Base-by-base conservation (phyloP, 495 filamentous ascomycete genomes). In the Hypoxylon crocopeplum region DNA sequence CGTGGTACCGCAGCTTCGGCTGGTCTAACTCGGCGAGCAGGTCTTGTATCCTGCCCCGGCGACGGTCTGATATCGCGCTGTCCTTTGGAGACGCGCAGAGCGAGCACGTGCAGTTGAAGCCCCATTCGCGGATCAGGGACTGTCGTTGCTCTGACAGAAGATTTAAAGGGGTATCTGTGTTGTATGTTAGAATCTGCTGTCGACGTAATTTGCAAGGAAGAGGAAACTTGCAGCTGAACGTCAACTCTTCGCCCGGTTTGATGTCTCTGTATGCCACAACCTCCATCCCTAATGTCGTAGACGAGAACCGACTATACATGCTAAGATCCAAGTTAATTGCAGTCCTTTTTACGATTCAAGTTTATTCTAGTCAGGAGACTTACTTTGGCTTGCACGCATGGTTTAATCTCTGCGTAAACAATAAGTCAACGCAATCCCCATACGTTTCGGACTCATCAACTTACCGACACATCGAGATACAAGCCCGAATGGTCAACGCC, bases 361-460 rank as follows among this genome's bases (percentile, higher is more conserved):
- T 5, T 60, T n/a, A 45, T 47, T 25, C 10, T 17, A 24, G 2
- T 21, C 4, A 8, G n/a, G 16, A 27, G 7, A 48, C 67, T 37
- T 42, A 75, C 72, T 64, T 71, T 34, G 72, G 72, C 15, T 67
- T 70, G 32, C 72, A 75, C 0, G 70, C 70, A 39, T 75, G 72
- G 21, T 75, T 75, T 20, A 75, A 45, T 30, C 72, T 66, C 72
- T 74, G 41, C n/a, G n/a, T n/a, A n/a, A n/a, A n/a, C n/a, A n/a
- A n/a, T n/a, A n/a, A n/a, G n/a, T n/a, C 17, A 34, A 24, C 16
- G 8, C 12, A 48, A n/a, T 5, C 8, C 5, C 24, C 25, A 6
- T 3, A 25, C 16, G 2, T 24, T 12, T 13, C 8, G 15, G 24
- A 4, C 17, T 17, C 5, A 39, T 8, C 10, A 7, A 67, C 70